phyloP scores from a whole-genome alignment of 1,284 basidiomycete genomes.

The Takashimella tepidaria region DNA sequence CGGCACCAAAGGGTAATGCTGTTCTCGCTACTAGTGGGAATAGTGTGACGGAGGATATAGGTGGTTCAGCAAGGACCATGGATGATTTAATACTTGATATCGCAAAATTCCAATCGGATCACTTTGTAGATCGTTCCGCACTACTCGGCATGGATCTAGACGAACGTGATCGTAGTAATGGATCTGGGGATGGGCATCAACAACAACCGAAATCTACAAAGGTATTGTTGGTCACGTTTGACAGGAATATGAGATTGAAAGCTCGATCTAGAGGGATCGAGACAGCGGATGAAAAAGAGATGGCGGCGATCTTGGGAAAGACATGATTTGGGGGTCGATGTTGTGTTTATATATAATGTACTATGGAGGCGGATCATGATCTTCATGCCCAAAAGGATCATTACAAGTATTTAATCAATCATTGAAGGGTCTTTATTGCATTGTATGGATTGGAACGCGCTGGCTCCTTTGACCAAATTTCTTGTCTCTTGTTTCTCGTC shows the following conservation, averaged over 20 bases:
- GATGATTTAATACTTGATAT: slow-evolving; percentile 92
- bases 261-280: slow-evolving; percentile 44
- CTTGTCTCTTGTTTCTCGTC: no score
- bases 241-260: slow-evolving; percentile 63
- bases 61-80: slow-evolving; percentile 64
- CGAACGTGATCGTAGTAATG: slow-evolving; percentile 2
- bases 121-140: slow-evolving; percentile 78
- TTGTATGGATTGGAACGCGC: background rate
- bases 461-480: no score
- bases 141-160: slow-evolving; percentile 53
- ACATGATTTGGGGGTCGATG: background rate
- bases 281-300: slow-evolving; percentile 45
- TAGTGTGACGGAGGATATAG: slow-evolving; percentile 5
- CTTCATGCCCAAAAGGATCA: no score
- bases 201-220: slow-evolving; percentile 51
- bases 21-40: background rate
- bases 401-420: background rate
- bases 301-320: slow-evolving; percentile 35
- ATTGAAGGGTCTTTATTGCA: background rate
- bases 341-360: no score
- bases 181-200: slow-evolving; percentile 15
- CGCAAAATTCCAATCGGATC: slow-evolving; percentile 84
- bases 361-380: no score
- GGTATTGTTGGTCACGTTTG: slow-evolving; percentile 83
- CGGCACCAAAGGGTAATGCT: background rate